These are phyloP conservation scores for Blumeriella jaapii DNA, from an alignment of 2,329 filamentous ascomycete species.

Conservation along the genomic window DNA sequence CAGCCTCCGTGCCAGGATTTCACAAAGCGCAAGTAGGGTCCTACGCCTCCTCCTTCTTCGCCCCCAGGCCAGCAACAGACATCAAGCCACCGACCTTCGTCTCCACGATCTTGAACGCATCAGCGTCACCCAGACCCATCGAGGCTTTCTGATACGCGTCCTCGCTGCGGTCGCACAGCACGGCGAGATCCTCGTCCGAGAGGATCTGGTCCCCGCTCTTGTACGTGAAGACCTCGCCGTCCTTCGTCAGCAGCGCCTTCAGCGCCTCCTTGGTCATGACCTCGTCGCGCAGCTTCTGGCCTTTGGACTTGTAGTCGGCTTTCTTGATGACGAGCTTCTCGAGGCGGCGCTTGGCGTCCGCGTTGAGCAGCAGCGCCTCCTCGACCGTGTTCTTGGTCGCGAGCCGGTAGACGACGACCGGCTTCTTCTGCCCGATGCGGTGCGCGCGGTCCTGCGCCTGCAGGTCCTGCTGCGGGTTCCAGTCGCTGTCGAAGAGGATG, in stretches of 20 bases:
- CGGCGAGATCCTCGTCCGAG: conserved; percentile 62
- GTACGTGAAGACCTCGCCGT: conserved; percentile 55
- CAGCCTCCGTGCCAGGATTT: no score
- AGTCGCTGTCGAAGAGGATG: conserved; percentile 79
- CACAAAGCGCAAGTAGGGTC: no score
- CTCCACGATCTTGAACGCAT: conserved; percentile 67
- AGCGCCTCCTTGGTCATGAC: conserved; percentile 49
- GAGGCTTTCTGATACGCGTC: conserved; percentile 60
- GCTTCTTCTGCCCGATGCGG: conserved; percentile 83
- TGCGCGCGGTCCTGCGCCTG: conserved; percentile 95
- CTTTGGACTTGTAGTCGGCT: conserved; percentile 65
- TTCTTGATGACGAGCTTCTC: conserved; percentile 96
- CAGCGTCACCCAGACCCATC: conserved; percentile 62
- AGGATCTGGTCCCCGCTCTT: conserved; percentile 55
- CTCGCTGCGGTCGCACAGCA: conserved; percentile 61
- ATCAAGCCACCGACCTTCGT: conserved; percentile 44
- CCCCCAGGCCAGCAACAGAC: conserved; percentile 12
- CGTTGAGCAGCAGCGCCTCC: conserved; percentile 72
- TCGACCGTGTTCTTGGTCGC: conserved; percentile 91
- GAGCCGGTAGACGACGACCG: conserved; percentile 86
- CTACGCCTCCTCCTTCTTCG: conserved; percentile 10
- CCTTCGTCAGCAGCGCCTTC: conserved; percentile 51
- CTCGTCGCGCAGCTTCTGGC: conserved; percentile 44
- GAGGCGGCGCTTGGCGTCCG: conserved; percentile 80
- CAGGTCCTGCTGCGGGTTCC: conserved; percentile 94